Percentiles rank a stretch among this genome's conserved stretches.
Conservation (phyloP, 768 basidiomycete genomes). For the Suillus clintonianus region DNA sequence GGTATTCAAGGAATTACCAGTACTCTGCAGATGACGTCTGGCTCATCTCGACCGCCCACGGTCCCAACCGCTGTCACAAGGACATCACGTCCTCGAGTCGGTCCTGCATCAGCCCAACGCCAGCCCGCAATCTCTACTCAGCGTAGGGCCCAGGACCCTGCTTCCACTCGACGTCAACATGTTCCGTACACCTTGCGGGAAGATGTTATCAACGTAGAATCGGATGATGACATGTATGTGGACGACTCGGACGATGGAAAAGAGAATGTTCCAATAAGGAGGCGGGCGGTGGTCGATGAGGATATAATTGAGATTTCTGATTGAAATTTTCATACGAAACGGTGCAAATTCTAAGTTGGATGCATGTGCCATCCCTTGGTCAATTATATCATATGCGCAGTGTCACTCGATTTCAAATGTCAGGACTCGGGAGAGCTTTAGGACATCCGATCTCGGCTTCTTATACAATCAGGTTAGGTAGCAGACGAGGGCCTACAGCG, state of each 20-base stretch:
- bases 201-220: slow-evolving; percentile 43
- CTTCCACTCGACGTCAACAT: background rate
- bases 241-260: slow-evolving; percentile 48
- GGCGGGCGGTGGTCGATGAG: slow-evolving; percentile 35
- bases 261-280: slow-evolving; percentile 59
- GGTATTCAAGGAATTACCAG: background rate
- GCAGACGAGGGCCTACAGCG: background rate
- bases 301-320: slow-evolving; percentile 58
- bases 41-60: background rate
- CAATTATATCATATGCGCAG: background rate
- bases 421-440: background rate
- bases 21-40: background rate
- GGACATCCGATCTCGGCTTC: background rate
- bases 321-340: slow-evolving; percentile 10
- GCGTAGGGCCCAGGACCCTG: background rate
- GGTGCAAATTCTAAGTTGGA: background rate
- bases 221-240: slow-evolving; percentile 39
- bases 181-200: background rate
- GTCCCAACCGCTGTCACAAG: background rate
- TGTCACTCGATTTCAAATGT: background rate
- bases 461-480: background rate
- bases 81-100: background rate
- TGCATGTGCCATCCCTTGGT: background rate
- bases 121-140: background rate
- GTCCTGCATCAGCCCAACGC: background rate